These are phyloP conservation scores for Uromyces viciae-fabae DNA, from an alignment of 1,284 basidiomycete species.

Conservation along the genomic window DNA sequence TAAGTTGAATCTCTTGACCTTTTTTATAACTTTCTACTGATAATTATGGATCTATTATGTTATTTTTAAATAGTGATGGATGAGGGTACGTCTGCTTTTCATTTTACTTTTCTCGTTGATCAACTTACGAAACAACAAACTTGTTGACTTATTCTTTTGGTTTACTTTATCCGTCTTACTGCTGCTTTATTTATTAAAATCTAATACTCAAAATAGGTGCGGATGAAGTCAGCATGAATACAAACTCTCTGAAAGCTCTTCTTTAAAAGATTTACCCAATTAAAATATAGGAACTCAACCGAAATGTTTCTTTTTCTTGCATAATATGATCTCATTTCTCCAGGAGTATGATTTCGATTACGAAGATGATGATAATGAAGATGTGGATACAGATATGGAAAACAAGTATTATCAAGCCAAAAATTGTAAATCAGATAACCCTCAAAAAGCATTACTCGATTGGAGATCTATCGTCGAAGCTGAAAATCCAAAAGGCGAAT, in stretches of 20 bases:
- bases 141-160: neutral
- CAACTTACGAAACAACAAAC: neutral
- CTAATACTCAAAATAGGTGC: too few species aligned
- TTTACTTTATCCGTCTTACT: neutral
- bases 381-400: constrained; percentile 86
- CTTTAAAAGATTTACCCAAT: neutral
- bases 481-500: constrained; percentile 86
- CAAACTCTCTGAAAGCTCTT: neutral
- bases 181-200: neutral
- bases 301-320: neutral
- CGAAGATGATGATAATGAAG: constrained; percentile 75
- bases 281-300: neutral
- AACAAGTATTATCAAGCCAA: constrained; percentile 99
- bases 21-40: too few species aligned
- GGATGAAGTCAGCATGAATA: constrained; percentile 1
- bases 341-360: constrained; percentile 99
- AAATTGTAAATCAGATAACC: constrained; percentile 83
- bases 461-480: constrained; percentile 81
- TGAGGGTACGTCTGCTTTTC: constrained; percentile 32
- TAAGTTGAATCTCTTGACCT: too few species aligned
- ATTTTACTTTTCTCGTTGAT: neutral
- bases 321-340: constrained; percentile 7
- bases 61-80: constrained; percentile 37
- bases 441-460: constrained; percentile 80
- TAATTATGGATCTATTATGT: too few species aligned